Percentiles rank a stretch among this genome's conserved stretches.
Conservation (phyloP, 2,329 filamentous ascomycete genomes). For the Beauveria sp. region DNA sequence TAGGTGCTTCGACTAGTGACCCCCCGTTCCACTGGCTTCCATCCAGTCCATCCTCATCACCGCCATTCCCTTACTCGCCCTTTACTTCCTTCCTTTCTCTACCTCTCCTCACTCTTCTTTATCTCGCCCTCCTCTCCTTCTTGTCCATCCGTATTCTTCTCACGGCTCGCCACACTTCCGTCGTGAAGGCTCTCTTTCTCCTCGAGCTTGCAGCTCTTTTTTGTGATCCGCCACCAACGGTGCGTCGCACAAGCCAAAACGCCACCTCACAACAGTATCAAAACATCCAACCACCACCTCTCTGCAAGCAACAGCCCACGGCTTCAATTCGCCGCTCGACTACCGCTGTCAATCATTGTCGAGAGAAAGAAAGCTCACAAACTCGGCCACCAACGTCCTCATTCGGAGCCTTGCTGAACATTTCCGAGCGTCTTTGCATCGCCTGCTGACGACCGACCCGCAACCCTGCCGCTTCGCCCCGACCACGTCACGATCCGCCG, state of each 20-base stretch:
- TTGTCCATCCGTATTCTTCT: slow-evolving; percentile 6
- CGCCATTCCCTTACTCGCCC: slow-evolving; percentile 11
- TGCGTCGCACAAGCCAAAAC: slow-evolving; percentile 2
- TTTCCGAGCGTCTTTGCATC: neutral
- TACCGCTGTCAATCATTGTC: neutral
- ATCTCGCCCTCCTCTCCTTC: slow-evolving; percentile 11
- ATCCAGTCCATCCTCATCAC: slow-evolving; percentile 12
- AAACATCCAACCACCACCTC: neutral
- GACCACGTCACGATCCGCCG: slow-evolving; percentile 10
- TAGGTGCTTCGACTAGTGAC: slow-evolving; percentile 12
- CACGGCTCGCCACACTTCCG: slow-evolving; percentile 6
- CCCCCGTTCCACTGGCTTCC: slow-evolving; percentile 13
- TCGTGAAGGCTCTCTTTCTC: slow-evolving; percentile 12
- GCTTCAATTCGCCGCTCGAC: slow-evolving; percentile 2
- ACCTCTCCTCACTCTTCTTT: slow-evolving; percentile 13
- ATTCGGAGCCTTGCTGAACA: neutral
- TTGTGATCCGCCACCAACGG: neutral
- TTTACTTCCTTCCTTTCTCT: slow-evolving; percentile 8
- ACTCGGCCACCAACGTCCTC: neutral
- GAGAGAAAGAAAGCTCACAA: slow-evolving; percentile 8
- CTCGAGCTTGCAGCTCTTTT: slow-evolving; percentile 14
- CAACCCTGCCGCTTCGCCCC: slow-evolving; percentile 3
- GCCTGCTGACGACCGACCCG: neutral
- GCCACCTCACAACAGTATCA: neutral
- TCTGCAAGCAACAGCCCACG: slow-evolving; percentile 8